Percentiles rank a stretch among this genome's conserved stretches.
Evolutionary conservation across 306 rosid genomes (phyloP).

Genomic region (Elaeagnus macrophylla): DNA sequence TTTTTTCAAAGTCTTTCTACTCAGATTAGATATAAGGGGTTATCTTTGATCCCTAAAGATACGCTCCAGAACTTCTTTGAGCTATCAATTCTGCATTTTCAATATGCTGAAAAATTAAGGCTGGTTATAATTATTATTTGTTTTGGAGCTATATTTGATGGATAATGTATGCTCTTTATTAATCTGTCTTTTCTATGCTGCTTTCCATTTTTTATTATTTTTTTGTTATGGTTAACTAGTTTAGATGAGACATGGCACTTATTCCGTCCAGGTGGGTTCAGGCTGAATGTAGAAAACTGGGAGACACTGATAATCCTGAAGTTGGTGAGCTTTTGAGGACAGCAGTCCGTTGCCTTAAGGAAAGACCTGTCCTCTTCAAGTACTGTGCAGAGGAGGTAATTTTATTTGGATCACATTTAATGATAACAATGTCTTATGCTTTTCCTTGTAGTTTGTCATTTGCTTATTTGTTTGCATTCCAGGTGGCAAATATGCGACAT

Average conservation of each 20-base stretch:
- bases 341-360: conserved; percentile 88
- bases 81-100: no score
- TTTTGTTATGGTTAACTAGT: neutral
- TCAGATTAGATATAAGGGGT: no score
- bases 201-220: neutral
- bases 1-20: no score
- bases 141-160: neutral
- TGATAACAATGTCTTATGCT: neutral
- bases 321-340: conserved; percentile 77
- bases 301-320: conserved; percentile 90
- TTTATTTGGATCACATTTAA: conserved; percentile 9
- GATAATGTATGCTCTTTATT: neutral
- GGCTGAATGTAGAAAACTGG: conserved; percentile 82
- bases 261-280: conserved; percentile 84
- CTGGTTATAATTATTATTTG: no score
- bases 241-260: conserved; percentile 12
- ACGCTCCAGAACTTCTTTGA: no score
- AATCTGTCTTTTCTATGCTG: neutral
- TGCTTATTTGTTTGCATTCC: conserved; percentile 14
- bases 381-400: conserved; percentile 98
- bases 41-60: no score
- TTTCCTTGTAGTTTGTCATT: neutral
- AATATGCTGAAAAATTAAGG: no score
- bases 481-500: conserved; percentile 97
- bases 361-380: conserved; percentile 88